Evolutionary conservation across 108 stramenopile species (phyloP).

Genomic region (Nitzschia putrida): DNA sequence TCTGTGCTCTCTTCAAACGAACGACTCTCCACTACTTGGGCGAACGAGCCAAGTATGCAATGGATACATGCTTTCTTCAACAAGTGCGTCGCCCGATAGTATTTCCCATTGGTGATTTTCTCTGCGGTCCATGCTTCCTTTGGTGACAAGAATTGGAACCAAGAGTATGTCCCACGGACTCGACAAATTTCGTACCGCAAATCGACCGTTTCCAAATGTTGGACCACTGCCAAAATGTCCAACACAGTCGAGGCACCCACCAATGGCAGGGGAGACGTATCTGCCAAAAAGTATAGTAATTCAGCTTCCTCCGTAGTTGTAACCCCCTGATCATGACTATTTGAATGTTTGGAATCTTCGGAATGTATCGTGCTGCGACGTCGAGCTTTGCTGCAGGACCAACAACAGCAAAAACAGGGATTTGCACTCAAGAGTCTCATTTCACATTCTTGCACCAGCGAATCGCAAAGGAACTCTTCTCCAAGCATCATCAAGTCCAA

Average conservation of each 20-base stretch:
- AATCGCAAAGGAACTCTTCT: conserved; percentile 72
- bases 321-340: no score
- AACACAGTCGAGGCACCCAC: conserved; percentile 18
- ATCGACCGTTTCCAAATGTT: conserved; percentile 25
- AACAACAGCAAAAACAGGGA: conserved; percentile 26
- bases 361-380: neutral
- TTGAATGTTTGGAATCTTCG: neutral
- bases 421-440: conserved; percentile 55
- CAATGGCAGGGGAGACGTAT: neutral
- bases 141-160: conserved; percentile 1
- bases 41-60: conserved; percentile 1
- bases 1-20: conserved; percentile 19
- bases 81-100: neutral
- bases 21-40: conserved; percentile 1
- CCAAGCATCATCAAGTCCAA: conserved; percentile 68
- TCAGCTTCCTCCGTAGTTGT: neutral
- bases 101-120: neutral
- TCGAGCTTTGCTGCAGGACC: conserved; percentile 34
- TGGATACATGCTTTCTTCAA: neutral
- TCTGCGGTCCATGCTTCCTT: conserved; percentile 4
- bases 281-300: conserved; percentile 27
- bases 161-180: neutral
- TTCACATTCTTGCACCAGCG: conserved; percentile 70
- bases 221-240: conserved; percentile 36
- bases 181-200: neutral